A percentile compares a stretch with the other conserved stretches of the same genome.
phyloP scores from a whole-genome alignment of 768 basidiomycete species.

The Tulasnella sp. region DNA sequence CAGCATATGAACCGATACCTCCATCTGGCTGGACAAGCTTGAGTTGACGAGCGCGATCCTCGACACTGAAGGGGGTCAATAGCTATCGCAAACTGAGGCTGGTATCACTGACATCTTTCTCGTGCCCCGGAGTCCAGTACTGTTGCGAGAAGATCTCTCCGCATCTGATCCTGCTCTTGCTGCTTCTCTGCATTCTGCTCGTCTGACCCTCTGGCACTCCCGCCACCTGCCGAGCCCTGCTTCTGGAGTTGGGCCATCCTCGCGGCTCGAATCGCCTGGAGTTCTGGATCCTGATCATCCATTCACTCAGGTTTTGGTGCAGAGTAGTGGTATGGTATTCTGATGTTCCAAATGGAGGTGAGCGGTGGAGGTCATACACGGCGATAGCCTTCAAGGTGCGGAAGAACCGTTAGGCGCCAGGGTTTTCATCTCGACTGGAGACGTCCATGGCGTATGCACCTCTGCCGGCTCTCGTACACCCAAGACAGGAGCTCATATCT shows the following conservation, averaged over 20 bases:
- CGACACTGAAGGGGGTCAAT: constrained; percentile 44
- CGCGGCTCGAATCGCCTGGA: constrained; percentile 37
- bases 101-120: constrained; percentile 51
- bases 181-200: constrained; percentile 37
- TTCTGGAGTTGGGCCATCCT: constrained; percentile 32
- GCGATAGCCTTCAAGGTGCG: too few species aligned
- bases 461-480: constrained; percentile 2
- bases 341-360: too few species aligned
- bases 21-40: constrained; percentile 68
- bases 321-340: too few species aligned
- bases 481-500: constrained; percentile 39
- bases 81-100: not conserved
- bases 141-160: constrained; percentile 64
- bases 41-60: constrained; percentile 82
- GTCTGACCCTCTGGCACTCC: constrained; percentile 22
- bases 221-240: constrained; percentile 13
- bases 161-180: constrained; percentile 48
- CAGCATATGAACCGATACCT: constrained; percentile 24
- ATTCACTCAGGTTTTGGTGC: not conserved
- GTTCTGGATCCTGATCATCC: constrained; percentile 28
- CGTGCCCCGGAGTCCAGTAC: constrained; percentile 67
- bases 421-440: too few species aligned
- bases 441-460: too few species aligned
- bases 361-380: too few species aligned
- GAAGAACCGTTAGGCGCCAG: too few species aligned